Evolutionary conservation across 176 grass and related monocot species (phyloP).

Genomic region (Eleusine coracana): DNA sequence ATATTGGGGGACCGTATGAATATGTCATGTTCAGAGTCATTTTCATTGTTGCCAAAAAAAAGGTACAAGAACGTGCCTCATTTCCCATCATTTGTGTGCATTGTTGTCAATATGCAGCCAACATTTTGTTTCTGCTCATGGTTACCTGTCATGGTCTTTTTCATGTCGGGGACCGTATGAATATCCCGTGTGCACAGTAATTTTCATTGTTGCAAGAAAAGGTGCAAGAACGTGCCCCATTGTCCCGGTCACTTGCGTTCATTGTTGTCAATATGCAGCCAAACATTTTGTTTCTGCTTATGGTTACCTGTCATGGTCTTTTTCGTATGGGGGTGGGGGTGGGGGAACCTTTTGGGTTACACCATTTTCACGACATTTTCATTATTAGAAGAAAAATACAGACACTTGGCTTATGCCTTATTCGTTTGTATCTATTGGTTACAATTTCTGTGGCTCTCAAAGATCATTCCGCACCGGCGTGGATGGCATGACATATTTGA

Average conservation of each 20-base stretch:
- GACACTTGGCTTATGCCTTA: neutral
- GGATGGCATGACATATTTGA: conserved; percentile 27
- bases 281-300: conserved; percentile 4
- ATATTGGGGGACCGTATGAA: neutral
- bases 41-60: neutral
- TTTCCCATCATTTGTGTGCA: neutral
- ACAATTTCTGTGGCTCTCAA: neutral
- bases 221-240: neutral
- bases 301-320: neutral
- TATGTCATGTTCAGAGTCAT: neutral
- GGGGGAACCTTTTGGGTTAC: neutral
- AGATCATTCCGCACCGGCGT: neutral
- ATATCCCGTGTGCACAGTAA: neutral
- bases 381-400: neutral
- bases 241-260: neutral
- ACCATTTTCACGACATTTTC: neutral
- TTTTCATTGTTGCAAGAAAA: neutral
- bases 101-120: neutral
- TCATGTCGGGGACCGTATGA: neutral
- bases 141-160: neutral
- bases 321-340: neutral
- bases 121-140: conserved; percentile 4
- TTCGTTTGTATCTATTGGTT: neutral
- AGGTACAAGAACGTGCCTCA: neutral
- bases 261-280: neutral